Percentiles rank a stretch among this genome's conserved stretches.
Conservation (phyloP, 129 eudicot genomes). For the Pittosporum tobira region DNA sequence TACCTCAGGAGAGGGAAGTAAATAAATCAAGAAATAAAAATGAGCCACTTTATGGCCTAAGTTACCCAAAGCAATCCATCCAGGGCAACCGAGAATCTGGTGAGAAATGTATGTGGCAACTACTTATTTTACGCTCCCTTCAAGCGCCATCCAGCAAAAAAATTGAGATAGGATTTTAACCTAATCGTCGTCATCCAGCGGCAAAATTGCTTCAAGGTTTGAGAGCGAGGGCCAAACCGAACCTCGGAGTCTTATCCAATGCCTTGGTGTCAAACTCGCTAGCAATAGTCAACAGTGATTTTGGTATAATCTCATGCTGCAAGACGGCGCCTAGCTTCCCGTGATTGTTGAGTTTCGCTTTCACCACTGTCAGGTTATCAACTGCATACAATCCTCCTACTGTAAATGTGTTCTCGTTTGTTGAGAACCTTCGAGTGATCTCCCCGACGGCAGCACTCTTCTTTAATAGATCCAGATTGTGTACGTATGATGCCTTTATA, state of each 20-base stretch:
- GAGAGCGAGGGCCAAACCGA: slow-evolving; percentile 73
- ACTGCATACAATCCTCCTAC: slow-evolving; percentile 74
- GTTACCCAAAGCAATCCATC: slow-evolving; percentile 3
- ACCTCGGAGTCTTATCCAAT: slow-evolving; percentile 81
- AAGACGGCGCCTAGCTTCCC: slow-evolving; percentile 67
- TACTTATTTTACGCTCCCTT: slow-evolving; percentile 9
- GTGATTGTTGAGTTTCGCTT: slow-evolving; percentile 80
- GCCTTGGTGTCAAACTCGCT: slow-evolving; percentile 89
- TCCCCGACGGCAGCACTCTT: slow-evolving; percentile 79
- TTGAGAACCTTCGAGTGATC: slow-evolving; percentile 65
- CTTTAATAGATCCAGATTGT: slow-evolving; percentile 55
- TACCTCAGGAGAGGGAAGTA: neutral
- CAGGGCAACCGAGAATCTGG: slow-evolving; percentile 1
- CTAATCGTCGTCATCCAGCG: neutral
- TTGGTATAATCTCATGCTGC: slow-evolving; percentile 84
- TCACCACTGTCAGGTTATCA: slow-evolving; percentile 59
- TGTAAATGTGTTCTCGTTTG: slow-evolving; percentile 80
- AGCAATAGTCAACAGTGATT: slow-evolving; percentile 62
- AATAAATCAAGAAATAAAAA: neutral
- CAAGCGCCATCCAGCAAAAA: slow-evolving; percentile 6
- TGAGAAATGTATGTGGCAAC: slow-evolving; percentile 6
- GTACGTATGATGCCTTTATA: slow-evolving; percentile 60
- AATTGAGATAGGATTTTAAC: neutral
- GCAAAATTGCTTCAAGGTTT: slow-evolving; percentile 45
- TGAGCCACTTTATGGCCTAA: neutral